Percentiles rank a stretch among this genome's conserved stretches.
phyloP scores from a whole-genome alignment of 2,329 filamentous ascomycete genomes.

The Botryosphaeria dothidea region DNA sequence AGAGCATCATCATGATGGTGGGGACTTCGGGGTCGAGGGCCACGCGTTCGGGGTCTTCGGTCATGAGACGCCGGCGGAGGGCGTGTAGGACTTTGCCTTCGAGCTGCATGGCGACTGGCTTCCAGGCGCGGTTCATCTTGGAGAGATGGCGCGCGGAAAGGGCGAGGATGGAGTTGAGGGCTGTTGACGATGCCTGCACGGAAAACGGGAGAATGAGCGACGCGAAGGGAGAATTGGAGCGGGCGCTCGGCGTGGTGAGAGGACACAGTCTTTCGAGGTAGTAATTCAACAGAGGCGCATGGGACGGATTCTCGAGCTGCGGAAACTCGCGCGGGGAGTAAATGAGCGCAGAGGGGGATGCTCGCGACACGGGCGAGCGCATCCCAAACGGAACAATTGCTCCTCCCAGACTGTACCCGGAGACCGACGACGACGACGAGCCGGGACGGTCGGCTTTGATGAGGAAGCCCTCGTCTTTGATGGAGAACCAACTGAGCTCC shows the following conservation, averaged over 20 bases:
- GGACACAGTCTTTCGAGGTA: slow-evolving; percentile 44
- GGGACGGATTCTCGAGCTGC: slow-evolving; percentile 29
- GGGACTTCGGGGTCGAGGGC: slow-evolving; percentile 35
- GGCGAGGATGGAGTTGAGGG: slow-evolving; percentile 42
- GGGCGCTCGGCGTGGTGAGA: slow-evolving; percentile 40
- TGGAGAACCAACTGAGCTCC: slow-evolving; percentile 3
- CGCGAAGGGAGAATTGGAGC: slow-evolving; percentile 39
- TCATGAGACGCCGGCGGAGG: slow-evolving; percentile 36
- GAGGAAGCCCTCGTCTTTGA: neutral
- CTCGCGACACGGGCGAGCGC: slow-evolving; percentile 23
- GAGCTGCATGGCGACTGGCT: slow-evolving; percentile 36
- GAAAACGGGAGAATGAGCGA: slow-evolving; percentile 43
- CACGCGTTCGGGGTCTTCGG: slow-evolving; percentile 26
- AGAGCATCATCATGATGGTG: slow-evolving; percentile 49
- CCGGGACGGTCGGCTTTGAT: neutral
- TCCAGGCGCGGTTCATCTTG: slow-evolving; percentile 32
- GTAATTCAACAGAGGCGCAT: slow-evolving; percentile 40
- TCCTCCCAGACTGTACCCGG: neutral
- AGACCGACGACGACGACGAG: slow-evolving; percentile 5
- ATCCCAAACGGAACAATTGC: neutral
- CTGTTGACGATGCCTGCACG: slow-evolving; percentile 37
- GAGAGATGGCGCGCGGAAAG: slow-evolving; percentile 42
- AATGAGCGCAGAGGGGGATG: slow-evolving; percentile 14
- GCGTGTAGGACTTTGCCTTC: slow-evolving; percentile 40
- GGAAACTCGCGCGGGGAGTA: slow-evolving; percentile 28